phyloP scores from a whole-genome alignment of 306 rosid species.

The cucumber (Cucumis sativus) region Cucumber_9930_V3 NC_026661.2:18078001-18078500 shows the following conservation, averaged over 20 bases:
- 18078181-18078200: neutral
- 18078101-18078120: slow-evolving; percentile 2
- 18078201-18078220: neutral
- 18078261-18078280: neutral
- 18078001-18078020: neutral
- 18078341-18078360: neutral
- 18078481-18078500: too few relatives aligned
- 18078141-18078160: slow-evolving; percentile 6
- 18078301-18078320: neutral
- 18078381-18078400: neutral
- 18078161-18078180: neutral
- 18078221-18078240: neutral
- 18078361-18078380: neutral
- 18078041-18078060: too few relatives aligned
- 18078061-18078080: neutral
- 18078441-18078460: too few relatives aligned
- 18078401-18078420: neutral
- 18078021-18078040: too few relatives aligned
- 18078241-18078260: neutral
- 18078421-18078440: too few relatives aligned
- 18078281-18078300: neutral
- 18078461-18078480: too few relatives aligned
- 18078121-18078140: neutral
- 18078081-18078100: neutral
- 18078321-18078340: neutral